A percentile compares a stretch with the other conserved stretches of the same genome.
phyloP scores from a whole-genome alignment of 1,284 basidiomycete species.

The Phenoliferia sp. region DNA sequence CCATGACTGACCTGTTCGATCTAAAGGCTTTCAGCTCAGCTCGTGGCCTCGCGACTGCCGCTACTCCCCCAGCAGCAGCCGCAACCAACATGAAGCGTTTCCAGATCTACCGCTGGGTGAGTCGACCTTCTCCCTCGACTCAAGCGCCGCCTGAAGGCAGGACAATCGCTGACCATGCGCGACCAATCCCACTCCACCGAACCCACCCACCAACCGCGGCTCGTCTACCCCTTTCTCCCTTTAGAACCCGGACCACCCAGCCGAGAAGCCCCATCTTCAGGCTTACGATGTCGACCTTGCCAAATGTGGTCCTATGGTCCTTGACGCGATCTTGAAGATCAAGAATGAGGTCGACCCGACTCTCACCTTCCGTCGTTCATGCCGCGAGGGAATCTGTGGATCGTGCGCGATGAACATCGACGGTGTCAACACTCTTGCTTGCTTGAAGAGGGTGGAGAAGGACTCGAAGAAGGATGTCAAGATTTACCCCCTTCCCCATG shows the following conservation, averaged over 20 bases:
- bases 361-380: conserved; percentile 91
- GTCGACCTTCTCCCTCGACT: conserved; percentile 36
- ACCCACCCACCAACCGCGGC: neutral
- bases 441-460: conserved; percentile 91
- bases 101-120: conserved; percentile 93
- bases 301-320: conserved; percentile 93
- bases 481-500: conserved; percentile 97
- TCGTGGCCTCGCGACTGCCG: conserved; percentile 23
- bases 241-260: conserved; percentile 91
- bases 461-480: conserved; percentile 65
- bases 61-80: neutral
- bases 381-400: conserved; percentile 96
- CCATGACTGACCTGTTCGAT: no score
- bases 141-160: neutral
- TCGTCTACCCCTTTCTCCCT: neutral
- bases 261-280: conserved; percentile 86
- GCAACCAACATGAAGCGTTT: conserved; percentile 63
- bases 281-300: conserved; percentile 89
- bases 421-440: conserved; percentile 90
- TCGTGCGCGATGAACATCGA: conserved; percentile 99
- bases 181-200: neutral
- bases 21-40: neutral
- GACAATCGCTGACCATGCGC: neutral
- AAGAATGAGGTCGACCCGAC: conserved; percentile 98
- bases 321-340: conserved; percentile 95